Percentiles rank a stretch among this genome's conserved stretches.
Conservation (phyloP, 257 asterid genomes). For the Solanum raphanifolium region DNA sequence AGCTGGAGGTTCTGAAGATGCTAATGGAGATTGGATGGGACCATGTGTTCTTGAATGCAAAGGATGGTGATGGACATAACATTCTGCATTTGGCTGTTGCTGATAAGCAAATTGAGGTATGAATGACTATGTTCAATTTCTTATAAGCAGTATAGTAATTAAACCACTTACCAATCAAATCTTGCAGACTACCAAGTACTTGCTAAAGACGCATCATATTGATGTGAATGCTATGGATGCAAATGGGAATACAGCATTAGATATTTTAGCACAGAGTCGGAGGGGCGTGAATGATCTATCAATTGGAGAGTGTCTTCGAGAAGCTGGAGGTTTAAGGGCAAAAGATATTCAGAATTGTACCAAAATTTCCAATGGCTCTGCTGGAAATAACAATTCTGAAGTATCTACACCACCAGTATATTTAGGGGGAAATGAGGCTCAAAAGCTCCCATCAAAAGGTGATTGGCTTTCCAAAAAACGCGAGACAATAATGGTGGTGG, state of each 20-base stretch:
- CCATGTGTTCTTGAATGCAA: neutral
- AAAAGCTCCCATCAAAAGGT: neutral
- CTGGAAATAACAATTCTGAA: neutral
- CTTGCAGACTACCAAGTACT: conserved; percentile 24
- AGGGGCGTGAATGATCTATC: conserved; percentile 10
- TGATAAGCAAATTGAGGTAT: conserved; percentile 29
- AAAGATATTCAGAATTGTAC: neutral
- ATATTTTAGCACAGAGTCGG: conserved; percentile 20
- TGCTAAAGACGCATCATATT: conserved; percentile 7
- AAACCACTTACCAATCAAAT: neutral
- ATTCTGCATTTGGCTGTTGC: conserved; percentile 9
- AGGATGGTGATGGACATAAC: conserved; percentile 4
- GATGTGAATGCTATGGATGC: conserved; percentile 17
- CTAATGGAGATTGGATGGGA: neutral
- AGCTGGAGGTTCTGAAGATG: conserved; percentile 8
- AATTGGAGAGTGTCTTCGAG: conserved; percentile 16
- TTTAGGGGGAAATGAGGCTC: neutral
- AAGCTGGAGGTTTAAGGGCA: conserved; percentile 7
- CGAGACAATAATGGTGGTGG: conserved; percentile 34
- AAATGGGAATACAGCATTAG: conserved; percentile 24
- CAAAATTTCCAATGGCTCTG: neutral
- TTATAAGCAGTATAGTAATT: neutral
- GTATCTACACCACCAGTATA: neutral
- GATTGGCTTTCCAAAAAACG: conserved; percentile 26
- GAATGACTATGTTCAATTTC: neutral